Base-by-base conservation (phyloP, 192 early-diverging fungal genomes). In the Coemansia sp. region DNA sequence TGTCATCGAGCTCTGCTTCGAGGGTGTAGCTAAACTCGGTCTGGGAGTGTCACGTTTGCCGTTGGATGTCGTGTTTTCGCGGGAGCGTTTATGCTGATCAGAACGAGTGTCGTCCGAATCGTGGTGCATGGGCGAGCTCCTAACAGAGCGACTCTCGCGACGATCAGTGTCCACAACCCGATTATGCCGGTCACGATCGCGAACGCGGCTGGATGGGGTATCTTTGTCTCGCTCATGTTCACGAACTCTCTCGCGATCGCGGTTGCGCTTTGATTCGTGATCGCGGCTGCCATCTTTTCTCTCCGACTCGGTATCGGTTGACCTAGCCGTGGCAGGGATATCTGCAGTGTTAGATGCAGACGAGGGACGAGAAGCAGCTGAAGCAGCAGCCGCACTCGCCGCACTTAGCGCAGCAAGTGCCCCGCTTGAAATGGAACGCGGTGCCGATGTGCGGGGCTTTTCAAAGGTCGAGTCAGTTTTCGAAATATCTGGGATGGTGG, bases 101-200 rank as follows among this genome's bases (percentile, higher is more conserved):
- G 18, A 21, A 19, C 25, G 56, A 2, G 47, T 53, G 8, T 59
- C 63, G 9, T 57, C 40, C 23, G 57, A 56, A 17, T 57, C 51
- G 15, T 40, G 55, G 9, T 39, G 67, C 19, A 45, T 55, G 8
- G 73, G 63, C 13, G 73, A 76, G 13, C 40, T 55, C 12, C 67
- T 62, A 22, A 47, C 7, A 17, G 64, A 60, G 18, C 64, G 71
- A 61, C 52, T 59, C 27, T 73, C 71, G 61, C 71, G 71, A 13
- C 59, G 50, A 14, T 24, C 45, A 19, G 33, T n/a, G 1, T 69
- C 66, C 1, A 15, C 49, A n/a, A 41, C 54, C 46, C 37, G 23
- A 39, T 19, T 40, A 12, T 56, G 55, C 15, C 58, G 67, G 7
- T 56, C 67, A 15, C 44, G 34, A 13, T 56, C 52, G 23, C 64